These are phyloP conservation scores for Chiua virens DNA, from an alignment of 768 basidiomycete genomes.

Conservation along the genomic window DNA sequence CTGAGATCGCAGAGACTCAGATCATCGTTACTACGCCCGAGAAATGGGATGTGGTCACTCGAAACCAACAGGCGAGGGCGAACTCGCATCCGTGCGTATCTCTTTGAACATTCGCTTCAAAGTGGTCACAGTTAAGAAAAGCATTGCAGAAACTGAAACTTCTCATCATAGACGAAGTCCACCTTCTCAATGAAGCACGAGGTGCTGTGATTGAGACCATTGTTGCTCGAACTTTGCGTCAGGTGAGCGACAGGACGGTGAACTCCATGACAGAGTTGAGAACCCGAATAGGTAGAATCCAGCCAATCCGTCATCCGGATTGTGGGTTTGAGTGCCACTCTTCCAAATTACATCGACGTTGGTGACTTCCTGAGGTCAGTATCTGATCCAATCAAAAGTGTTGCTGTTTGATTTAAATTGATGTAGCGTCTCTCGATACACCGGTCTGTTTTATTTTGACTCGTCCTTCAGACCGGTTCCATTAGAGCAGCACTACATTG, in stretches of 20 bases:
- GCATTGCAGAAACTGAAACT: slow-evolving; percentile 76
- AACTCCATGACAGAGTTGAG: not conserved
- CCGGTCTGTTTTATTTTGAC: slow-evolving; percentile 96
- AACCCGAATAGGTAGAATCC: slow-evolving; percentile 75
- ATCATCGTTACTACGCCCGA: slow-evolving; percentile 99
- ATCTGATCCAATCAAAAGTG: not conserved
- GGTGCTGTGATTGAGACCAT: slow-evolving; percentile 98
- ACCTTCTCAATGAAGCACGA: slow-evolving; percentile 95
- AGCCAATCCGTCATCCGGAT: slow-evolving; percentile 95
- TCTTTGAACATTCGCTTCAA: not conserved
- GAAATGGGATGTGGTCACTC: slow-evolving; percentile 99
- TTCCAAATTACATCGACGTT: slow-evolving; percentile 97
- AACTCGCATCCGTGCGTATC: slow-evolving; percentile 79
- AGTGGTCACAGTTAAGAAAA: not conserved
- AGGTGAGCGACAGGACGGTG: slow-evolving; percentile 44
- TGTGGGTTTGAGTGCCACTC: slow-evolving; percentile 92
- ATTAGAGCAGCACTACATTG: slow-evolving; percentile 95
- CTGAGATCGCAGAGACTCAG: slow-evolving; percentile 92
- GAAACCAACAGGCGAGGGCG: slow-evolving; percentile 97
- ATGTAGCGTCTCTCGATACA: slow-evolving; percentile 78
- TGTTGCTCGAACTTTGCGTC: slow-evolving; percentile 91
- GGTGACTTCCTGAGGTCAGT: slow-evolving; percentile 87
- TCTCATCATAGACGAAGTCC: slow-evolving; percentile 96
- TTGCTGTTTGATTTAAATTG: slow-evolving; percentile 4
- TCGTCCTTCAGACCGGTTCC: slow-evolving; percentile 96